These are phyloP conservation scores for Protomyces inundatus DNA, from an alignment of 1,139 yeast species.

Conservation along the genomic window DNA sequence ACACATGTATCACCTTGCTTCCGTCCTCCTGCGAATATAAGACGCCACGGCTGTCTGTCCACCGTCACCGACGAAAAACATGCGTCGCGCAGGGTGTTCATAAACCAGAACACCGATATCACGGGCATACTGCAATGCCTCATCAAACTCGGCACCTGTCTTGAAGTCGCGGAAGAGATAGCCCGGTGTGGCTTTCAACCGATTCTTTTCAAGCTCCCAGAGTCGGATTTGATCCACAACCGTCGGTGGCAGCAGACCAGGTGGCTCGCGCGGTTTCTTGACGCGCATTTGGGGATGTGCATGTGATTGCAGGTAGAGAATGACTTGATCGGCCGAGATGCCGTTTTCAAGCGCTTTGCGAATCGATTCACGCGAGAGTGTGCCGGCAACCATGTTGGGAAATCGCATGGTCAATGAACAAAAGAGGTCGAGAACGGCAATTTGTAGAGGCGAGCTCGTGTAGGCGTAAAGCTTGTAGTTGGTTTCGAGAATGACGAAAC, in stretches of 20 bases:
- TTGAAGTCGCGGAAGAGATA: constrained; percentile 81
- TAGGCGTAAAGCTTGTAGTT: constrained; percentile 90
- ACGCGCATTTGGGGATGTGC: constrained; percentile 87
- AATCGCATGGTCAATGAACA: constrained; percentile 80
- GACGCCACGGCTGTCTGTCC: constrained; percentile 9
- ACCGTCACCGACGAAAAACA: constrained; percentile 53
- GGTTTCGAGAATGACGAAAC: constrained; percentile 83
- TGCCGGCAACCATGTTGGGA: constrained; percentile 89
- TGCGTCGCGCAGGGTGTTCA: constrained; percentile 64
- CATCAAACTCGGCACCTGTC: constrained; percentile 68
- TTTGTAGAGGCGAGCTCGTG: constrained; percentile 87
- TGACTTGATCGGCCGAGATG: constrained; percentile 90
- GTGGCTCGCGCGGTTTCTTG: constrained; percentile 33
- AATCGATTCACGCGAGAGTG: constrained; percentile 85
- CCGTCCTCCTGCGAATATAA: constrained; percentile 7
- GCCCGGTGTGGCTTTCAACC: constrained; percentile 85
- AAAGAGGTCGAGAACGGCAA: constrained; percentile 82
- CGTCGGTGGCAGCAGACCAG: constrained; percentile 71
- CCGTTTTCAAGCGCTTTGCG: constrained; percentile 80
- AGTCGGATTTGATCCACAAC: constrained; percentile 90
- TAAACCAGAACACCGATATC: constrained; percentile 88
- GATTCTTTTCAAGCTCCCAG: constrained; percentile 94
- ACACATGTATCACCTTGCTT: background rate
- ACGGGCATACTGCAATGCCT: constrained; percentile 68
- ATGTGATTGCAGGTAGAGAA: constrained; percentile 80